Conservation (phyloP, 768 basidiomycete species). For the Udeniomyces megalosporus region DNA sequence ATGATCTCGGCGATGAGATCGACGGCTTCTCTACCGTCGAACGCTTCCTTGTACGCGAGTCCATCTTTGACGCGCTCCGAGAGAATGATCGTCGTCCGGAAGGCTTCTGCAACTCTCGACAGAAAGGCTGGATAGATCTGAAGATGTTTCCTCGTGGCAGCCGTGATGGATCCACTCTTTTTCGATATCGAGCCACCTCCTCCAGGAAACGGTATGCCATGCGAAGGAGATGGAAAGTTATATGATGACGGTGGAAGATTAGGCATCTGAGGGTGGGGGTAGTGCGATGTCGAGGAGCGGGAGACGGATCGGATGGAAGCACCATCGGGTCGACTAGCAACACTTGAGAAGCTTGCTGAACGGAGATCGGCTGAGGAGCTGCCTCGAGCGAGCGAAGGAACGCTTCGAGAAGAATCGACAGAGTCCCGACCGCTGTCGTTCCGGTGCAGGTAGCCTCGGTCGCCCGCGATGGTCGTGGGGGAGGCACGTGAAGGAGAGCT, state of each 20-base stretch:
- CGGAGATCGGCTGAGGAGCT: background rate
- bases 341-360: background rate
- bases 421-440: background rate
- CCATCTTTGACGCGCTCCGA: constrained; percentile 82
- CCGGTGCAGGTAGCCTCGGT: background rate
- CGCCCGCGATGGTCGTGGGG: background rate
- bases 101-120: constrained; percentile 84
- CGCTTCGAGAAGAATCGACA: constrained; percentile 4
- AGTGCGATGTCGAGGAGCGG: background rate
- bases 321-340: background rate
- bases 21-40: constrained; percentile 93
- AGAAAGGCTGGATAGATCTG: constrained; percentile 56
- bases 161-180: background rate
- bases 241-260: constrained; percentile 7
- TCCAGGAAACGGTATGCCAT: background rate
- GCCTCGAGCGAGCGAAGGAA: background rate
- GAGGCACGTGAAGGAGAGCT: background rate
- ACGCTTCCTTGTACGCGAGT: constrained; percentile 86
- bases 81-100: constrained; percentile 61
- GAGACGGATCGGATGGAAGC: background rate
- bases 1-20: constrained; percentile 96
- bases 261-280: background rate
- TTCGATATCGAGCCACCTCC: background rate
- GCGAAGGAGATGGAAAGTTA: background rate
- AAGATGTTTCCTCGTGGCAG: background rate